phyloP scores from a whole-genome alignment of 2,329 filamentous ascomycete species.

The Sarocladium kiliense region DNA sequence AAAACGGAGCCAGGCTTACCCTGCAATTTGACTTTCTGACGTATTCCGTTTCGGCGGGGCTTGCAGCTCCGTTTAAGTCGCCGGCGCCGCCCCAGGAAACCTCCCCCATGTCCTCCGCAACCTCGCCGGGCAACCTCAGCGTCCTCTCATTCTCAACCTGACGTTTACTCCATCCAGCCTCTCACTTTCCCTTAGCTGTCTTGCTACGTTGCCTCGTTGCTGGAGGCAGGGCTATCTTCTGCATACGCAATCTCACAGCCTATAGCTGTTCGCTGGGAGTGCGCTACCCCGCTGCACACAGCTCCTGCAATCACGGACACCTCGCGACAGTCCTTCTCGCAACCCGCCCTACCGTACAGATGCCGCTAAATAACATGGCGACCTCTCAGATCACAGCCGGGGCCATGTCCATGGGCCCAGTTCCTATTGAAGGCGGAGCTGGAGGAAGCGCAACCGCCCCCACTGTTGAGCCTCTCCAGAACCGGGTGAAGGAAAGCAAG shows the following conservation, averaged over 20 bases:
- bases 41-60: conserved; percentile 6
- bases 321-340: background rate
- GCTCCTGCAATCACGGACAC: too few relatives aligned
- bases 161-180: background rate
- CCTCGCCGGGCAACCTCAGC: background rate
- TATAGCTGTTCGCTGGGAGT: too few relatives aligned
- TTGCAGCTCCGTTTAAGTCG: background rate
- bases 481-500: conserved; percentile 30
- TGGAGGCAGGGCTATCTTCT: too few relatives aligned
- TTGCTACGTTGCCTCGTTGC: too few relatives aligned
- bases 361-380: conserved; percentile 22
- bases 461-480: conserved; percentile 23
- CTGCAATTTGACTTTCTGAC: background rate
- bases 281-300: too few relatives aligned
- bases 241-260: too few relatives aligned
- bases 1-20: too few relatives aligned
- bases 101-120: conserved; percentile 2
- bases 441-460: conserved; percentile 1
- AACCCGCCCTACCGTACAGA: background rate
- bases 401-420: conserved; percentile 25
- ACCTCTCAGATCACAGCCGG: conserved; percentile 32
- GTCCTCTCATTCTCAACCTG: background rate
- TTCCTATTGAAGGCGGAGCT: conserved; percentile 18
- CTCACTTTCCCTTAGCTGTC: too few relatives aligned
- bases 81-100: background rate